Conservation (phyloP, 139 green algal genomes). For the Closterium sp. region DNA sequence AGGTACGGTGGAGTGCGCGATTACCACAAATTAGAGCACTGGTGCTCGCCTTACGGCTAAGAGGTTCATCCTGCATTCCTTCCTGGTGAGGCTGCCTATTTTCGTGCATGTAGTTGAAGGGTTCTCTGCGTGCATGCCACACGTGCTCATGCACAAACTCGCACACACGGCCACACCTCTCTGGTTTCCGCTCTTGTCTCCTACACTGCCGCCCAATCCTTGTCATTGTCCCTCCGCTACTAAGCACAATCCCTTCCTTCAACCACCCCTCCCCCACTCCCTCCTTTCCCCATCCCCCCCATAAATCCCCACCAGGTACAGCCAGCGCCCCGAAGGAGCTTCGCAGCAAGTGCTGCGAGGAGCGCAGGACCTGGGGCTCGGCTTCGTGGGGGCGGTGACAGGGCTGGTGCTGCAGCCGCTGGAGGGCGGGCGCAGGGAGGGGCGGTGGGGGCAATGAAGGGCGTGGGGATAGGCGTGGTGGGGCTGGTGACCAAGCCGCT, state of each 20-base stretch:
- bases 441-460: slow-evolving; percentile 55
- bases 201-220: neutral
- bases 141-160: too few species aligned
- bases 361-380: slow-evolving; percentile 54
- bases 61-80: too few species aligned
- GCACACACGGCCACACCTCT: too few species aligned
- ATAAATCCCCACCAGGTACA: slow-evolving; percentile 44
- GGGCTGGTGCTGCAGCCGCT: slow-evolving; percentile 60
- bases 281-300: too few species aligned
- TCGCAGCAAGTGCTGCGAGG: slow-evolving; percentile 24
- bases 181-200: too few species aligned
- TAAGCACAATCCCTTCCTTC: neutral
- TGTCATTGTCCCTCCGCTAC: neutral
- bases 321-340: neutral
- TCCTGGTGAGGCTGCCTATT: too few species aligned
- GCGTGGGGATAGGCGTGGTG: slow-evolving; percentile 48
- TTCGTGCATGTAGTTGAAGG: too few species aligned
- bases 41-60: too few species aligned
- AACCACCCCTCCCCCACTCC: neutral
- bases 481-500: slow-evolving; percentile 56
- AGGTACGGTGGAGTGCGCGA: neutral
- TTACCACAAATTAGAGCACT: neutral
- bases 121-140: too few species aligned
- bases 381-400: slow-evolving; percentile 59
- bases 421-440: slow-evolving; percentile 46